Evolutionary conservation across 345 rosid genomes (phyloP), one percentile per base, ranked within the genome.

Genomic region (Eucalyptus shirleyi): DNA sequence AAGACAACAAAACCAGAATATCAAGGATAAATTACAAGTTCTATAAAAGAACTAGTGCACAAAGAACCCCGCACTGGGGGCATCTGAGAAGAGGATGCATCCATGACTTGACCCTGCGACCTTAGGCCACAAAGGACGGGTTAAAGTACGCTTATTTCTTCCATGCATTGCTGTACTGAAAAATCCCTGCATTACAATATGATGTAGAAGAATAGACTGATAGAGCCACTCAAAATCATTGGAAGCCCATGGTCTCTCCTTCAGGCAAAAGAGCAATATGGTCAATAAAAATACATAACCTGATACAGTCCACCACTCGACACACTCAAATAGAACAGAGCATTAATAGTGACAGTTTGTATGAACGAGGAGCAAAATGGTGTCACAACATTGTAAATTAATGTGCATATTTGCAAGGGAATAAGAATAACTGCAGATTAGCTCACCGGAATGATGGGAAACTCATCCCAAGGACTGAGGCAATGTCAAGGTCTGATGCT

Each of bases 391-490:
- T 77, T 44, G 85, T 37, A 77, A 40, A 21, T 40, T 40, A 21
- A 77, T 77, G 15, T 72, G 11, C 42, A n/a, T 47, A n/a, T 77
- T 56, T 30, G 44, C 37, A 86, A 67, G 42, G 69, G 60, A 34
- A 44, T 16, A 80, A 40, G 32, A 81, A 47, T 55, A 55, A 60
- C 62, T 77, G 30, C 85, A 77, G 26, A 42, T 47, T 23, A 55
- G 45, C 95, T 93, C 88, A 98, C 99, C 96, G 97, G 89, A 96
- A 97, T 92, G 97, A 94, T 87, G 99, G 99, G 93, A 98, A 98
- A 90, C 99, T 96, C 99, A 98, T 97, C 92, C 99, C 99, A 72
- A 97, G 98, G 47, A 98, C 96, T 90, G 99, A 96, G 42, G 99
- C 96, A 86, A 94, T 93, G 92, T 98, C 99, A 69, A 97, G 96